Evolutionary conservation across 2,329 filamentous ascomycete genomes (phyloP), one percentile per base, ranked within the genome.

Genomic region (Beauveria scarabaeidicola): DNA sequence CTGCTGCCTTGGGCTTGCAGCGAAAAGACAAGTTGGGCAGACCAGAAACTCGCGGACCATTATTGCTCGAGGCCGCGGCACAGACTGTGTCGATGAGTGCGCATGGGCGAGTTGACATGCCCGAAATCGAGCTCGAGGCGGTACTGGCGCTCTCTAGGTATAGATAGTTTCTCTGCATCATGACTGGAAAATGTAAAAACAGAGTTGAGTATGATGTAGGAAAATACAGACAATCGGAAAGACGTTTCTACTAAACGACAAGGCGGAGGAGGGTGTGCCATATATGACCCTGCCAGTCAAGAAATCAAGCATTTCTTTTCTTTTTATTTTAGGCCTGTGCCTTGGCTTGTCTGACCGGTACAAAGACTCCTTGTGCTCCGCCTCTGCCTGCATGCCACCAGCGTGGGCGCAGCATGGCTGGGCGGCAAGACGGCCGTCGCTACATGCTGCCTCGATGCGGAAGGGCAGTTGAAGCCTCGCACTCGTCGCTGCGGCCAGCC

Each of bases 21-120:
- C 43, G 50, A 23, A 59, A 59, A 10, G 50, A 53, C 19, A 59
- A 13, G 41, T 59, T 59, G 29, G 57, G 32, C 5, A 59, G 57
- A 15, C 57, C 57, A 11, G 41, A 27, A 11, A 59, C 57, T 25
- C 40, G 40, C 15, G 50, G 57, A 11, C 57, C 57, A 10, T 38
- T 7, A 15, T 41, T 53, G 17, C 19, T 36, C 21, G 41, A 53
- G 40, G 57, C 57, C 11, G 50, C 27, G 6, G 40, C 23, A 44
- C 53, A 59, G 15, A 59, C 57, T 9, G 50, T 11, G 32, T 59
- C 57, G 19, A 59, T 59, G 50, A 59, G 57, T 5, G 57, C 50
- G 29, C 48, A 59, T 1, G 57, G 53, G 2, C 57, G 50, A 5
- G 57, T 59, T n/a, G 57, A 59, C 32, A 48, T 17, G 27, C 57